phyloP scores from a whole-genome alignment of 2,329 filamentous ascomycete species.

The Lachnellula arida region DNA sequence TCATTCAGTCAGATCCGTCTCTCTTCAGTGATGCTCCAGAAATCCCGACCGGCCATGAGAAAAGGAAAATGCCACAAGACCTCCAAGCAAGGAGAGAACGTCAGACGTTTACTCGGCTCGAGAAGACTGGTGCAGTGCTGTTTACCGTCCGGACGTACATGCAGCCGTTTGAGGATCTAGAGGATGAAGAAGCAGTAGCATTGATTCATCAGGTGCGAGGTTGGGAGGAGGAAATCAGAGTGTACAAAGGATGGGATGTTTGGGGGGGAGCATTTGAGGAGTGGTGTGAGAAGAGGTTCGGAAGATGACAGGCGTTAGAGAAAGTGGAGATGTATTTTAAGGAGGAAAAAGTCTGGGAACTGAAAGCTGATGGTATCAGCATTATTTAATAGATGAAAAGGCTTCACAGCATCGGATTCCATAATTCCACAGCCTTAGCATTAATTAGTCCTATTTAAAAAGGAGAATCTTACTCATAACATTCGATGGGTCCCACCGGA shows the following conservation, averaged over 20 bases:
- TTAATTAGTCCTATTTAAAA: too few relatives aligned
- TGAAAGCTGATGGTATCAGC: too few relatives aligned
- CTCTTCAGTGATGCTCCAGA: slow-evolving; percentile 42
- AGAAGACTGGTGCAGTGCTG: slow-evolving; percentile 40
- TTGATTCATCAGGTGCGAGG: slow-evolving; percentile 40
- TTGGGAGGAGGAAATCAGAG: slow-evolving; percentile 40
- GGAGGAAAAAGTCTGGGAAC: background rate
- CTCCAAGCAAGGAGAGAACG: slow-evolving; percentile 45
- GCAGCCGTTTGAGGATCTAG: slow-evolving; percentile 37
- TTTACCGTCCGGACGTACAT: slow-evolving; percentile 47
- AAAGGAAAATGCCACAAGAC: slow-evolving; percentile 30
- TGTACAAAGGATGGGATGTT: slow-evolving; percentile 40
- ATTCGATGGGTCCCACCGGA: background rate
- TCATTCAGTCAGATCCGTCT: slow-evolving; percentile 43
- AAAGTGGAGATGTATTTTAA: background rate
- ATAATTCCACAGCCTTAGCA: too few relatives aligned
- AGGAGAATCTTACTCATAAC: background rate
- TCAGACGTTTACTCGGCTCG: slow-evolving; percentile 45
- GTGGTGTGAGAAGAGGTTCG: slow-evolving; percentile 17
- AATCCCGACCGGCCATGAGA: slow-evolving; percentile 18
- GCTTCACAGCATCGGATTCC: too few relatives aligned
- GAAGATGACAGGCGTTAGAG: background rate
- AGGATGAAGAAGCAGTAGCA: slow-evolving; percentile 37
- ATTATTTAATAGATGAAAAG: too few relatives aligned
- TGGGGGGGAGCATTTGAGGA: slow-evolving; percentile 32